phyloP scores from a whole-genome alignment of 495 filamentous ascomycete genomes.

The Penicillium fimorum region DNA sequence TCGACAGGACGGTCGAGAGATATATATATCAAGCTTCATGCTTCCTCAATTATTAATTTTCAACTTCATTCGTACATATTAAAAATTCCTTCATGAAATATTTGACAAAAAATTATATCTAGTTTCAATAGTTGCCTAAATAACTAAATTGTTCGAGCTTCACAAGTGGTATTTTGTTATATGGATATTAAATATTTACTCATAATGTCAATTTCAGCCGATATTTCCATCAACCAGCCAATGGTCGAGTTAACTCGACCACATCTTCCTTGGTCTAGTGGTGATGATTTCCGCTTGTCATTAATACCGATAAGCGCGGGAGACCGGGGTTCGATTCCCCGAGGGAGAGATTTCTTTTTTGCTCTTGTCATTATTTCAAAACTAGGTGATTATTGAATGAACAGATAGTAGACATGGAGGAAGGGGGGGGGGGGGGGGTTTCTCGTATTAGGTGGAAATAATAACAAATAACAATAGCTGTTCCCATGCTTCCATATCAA shows the following conservation, averaged over 20 bases:
- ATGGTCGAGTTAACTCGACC: constrained; percentile 30
- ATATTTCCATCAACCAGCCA: constrained; percentile 25
- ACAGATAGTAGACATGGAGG: too few species aligned
- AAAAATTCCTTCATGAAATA: not conserved
- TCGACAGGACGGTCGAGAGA: not conserved
- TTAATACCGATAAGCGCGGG: constrained; percentile 32
- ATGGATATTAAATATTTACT: too few species aligned
- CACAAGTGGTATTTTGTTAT: not conserved
- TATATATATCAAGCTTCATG: not conserved
- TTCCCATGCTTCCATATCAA: not conserved
- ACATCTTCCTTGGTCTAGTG: constrained; percentile 44
- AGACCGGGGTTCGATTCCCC: constrained; percentile 57
- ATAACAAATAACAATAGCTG: not conserved
- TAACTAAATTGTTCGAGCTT: not conserved
- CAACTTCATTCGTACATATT: not conserved
- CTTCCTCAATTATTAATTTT: not conserved
- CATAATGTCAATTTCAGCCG: too few species aligned
- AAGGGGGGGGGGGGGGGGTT: too few species aligned
- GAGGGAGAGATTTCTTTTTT: constrained; percentile 38
- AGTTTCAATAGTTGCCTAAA: not conserved
- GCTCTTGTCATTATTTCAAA: not conserved
- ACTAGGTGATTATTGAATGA: too few species aligned
- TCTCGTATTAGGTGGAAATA: not conserved
- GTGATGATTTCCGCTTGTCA: constrained; percentile 57
- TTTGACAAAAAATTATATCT: not conserved